These are phyloP conservation scores for Posidonia australis DNA, from an alignment of 106 monocot species.

Conservation along the genomic window DNA sequence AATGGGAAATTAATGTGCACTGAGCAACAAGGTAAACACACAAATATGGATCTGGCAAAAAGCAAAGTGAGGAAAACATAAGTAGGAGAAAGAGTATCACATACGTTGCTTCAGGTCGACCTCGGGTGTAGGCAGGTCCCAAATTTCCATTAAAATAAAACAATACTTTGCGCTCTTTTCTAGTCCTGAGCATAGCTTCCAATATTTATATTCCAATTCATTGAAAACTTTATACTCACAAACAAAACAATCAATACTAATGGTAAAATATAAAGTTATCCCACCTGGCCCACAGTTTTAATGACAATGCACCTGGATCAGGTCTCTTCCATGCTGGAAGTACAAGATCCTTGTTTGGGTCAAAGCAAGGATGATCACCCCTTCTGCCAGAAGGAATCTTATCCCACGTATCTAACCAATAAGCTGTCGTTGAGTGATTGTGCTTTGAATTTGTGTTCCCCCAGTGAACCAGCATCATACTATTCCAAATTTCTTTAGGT, in stretches of 20 bases:
- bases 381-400: slow-evolving; percentile 47
- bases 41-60: no score
- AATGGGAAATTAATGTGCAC: no score
- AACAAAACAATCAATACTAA: neutral
- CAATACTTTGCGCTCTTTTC: slow-evolving; percentile 44
- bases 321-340: slow-evolving; percentile 89
- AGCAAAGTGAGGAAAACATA: neutral
- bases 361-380: slow-evolving; percentile 92
- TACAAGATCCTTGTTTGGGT: slow-evolving; percentile 88
- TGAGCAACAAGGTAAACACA: neutral
- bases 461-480: slow-evolving; percentile 99
- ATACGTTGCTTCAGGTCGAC: slow-evolving; percentile 76
- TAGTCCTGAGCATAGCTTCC: slow-evolving; percentile 22
- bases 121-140: slow-evolving; percentile 72
- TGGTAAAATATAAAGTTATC: neutral
- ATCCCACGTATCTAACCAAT: slow-evolving; percentile 79
- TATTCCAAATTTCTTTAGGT: slow-evolving; percentile 94
- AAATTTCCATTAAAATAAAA: slow-evolving; percentile 98
- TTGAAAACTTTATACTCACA: neutral
- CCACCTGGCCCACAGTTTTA: slow-evolving; percentile 30
- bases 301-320: slow-evolving; percentile 45
- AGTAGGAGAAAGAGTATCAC: slow-evolving; percentile 15
- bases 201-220: neutral
- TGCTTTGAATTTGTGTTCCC: slow-evolving; percentile 96
- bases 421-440: slow-evolving; percentile 87